Percentiles rank a stretch among this genome's conserved stretches.
phyloP scores from a whole-genome alignment of 2,329 filamentous ascomycete genomes.

The Cadophora sp. region DNA sequence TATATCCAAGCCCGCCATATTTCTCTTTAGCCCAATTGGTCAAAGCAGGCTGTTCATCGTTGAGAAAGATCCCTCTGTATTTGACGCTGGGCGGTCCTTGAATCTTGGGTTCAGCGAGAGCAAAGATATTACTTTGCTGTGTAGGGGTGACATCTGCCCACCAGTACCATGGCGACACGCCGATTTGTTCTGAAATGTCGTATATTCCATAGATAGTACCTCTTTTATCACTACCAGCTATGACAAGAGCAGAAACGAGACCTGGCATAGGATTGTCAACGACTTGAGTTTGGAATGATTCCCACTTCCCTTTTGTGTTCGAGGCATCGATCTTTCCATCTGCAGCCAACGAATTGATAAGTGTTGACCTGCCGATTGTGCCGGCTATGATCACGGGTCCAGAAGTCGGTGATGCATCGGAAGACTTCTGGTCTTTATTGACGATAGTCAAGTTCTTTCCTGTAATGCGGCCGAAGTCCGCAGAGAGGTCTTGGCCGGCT shows the following conservation, averaged over 20 bases:
- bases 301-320: conserved; percentile 68
- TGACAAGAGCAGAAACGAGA: conserved; percentile 63
- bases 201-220: conserved; percentile 75
- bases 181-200: conserved; percentile 74
- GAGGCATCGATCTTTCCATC: conserved; percentile 63
- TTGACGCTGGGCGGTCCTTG: too few species aligned
- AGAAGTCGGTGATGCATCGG: conserved; percentile 35
- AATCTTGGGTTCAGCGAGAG: too few species aligned
- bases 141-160: conserved; percentile 60
- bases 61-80: too few species aligned
- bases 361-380: conserved; percentile 66
- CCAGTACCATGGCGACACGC: conserved; percentile 68
- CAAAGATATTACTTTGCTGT: too few species aligned
- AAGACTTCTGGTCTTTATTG: conserved; percentile 39
- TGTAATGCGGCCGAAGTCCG: conserved; percentile 72
- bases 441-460: conserved; percentile 62
- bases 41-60: too few species aligned
- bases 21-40: too few species aligned
- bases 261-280: conserved; percentile 62
- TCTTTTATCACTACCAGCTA: conserved; percentile 68
- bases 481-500: conserved; percentile 58
- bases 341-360: conserved; percentile 64
- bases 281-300: conserved; percentile 67
- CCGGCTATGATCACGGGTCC: conserved; percentile 64
- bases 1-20: too few species aligned